phyloP scores from a whole-genome alignment of 73 alveolate species.

The Stentor roeselii region DNA sequence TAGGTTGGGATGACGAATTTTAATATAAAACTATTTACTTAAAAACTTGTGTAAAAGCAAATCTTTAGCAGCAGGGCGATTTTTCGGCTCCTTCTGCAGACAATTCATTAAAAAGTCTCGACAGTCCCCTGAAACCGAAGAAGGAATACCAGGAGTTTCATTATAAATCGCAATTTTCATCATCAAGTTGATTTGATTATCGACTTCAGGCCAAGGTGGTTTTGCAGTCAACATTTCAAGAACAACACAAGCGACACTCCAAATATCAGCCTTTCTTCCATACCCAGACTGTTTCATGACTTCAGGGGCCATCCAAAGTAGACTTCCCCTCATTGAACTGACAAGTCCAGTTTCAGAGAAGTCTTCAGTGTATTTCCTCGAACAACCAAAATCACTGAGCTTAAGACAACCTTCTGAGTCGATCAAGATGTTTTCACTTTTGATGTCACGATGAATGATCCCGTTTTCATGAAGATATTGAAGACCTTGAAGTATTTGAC shows the following conservation, averaged over 20 bases:
- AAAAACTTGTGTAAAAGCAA: neutral
- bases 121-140: constrained; percentile 9
- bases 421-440: constrained; percentile 88
- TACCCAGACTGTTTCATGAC: constrained; percentile 62
- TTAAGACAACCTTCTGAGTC: constrained; percentile 57
- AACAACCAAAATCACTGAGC: constrained; percentile 78
- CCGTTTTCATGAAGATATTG: constrained; percentile 80
- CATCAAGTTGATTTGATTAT: constrained; percentile 7
- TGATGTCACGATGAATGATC: constrained; percentile 89
- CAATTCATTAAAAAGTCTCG: constrained; percentile 35
- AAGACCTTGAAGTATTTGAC: constrained; percentile 73
- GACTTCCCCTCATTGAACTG: constrained; percentile 53
- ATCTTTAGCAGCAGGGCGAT: constrained; percentile 42
- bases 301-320: constrained; percentile 96
- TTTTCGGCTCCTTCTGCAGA: constrained; percentile 31
- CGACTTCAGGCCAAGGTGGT: constrained; percentile 60
- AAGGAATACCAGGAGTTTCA: constrained; percentile 22
- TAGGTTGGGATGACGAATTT: neutral
- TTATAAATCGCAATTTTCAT: constrained; percentile 9
- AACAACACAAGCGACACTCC: constrained; percentile 61
- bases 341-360: constrained; percentile 34
- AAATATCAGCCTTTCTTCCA: constrained; percentile 57
- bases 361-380: constrained; percentile 42
- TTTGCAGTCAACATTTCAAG: constrained; percentile 59
- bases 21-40: too few species aligned